Base-by-base conservation (phyloP, 75 land plant genomes). In the Cunninghamia lanceolata region DNA sequence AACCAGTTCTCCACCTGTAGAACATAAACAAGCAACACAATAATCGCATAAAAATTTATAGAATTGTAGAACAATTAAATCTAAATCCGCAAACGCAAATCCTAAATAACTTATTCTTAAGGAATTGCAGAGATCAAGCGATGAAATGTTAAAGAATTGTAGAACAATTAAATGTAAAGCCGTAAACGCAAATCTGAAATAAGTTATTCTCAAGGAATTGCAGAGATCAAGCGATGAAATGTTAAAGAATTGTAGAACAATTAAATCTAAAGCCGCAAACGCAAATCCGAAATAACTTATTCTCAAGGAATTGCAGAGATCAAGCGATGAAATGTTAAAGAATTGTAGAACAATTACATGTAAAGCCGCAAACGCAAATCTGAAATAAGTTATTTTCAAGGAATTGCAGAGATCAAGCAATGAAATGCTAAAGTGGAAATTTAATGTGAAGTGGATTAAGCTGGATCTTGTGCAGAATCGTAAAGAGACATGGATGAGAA, bases 1-100 rank as follows among this genome's bases (percentile, higher is more conserved):
- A 84, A 43, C 75, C 85, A 84, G 8, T 84, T 84, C 11, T 84
- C 85, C 38, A 84, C 71, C 70, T 84, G 34, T 32, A 11, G 14
- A 39, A 36, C 0, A 77, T 35, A 39, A 39, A 16, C 2, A 38
- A 78, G 8, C 81, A 39, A 9, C 39, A 75, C 40, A 78, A 38
- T 5, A 40, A 36, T 39, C n/a, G 6, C 28, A 2, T 32, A 0
- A 30, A 71, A 9, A 71, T 47, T 32, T 52, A 46, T 30, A 15
- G 13, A 35, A 25, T 34, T 6, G 32, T 13, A 82, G 32, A 16
- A 36, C 15, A 79, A 0, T 7, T 30, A 38, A 32, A 79, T 21
- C 21, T 17, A 38, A 38, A 79, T 1, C 6, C 30, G 3, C 70
- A 70, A 70, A 83, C 25, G 28, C 9, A 35, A 47, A 83, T 9